Base-by-base conservation (phyloP, 192 early-diverging fungal species). In the Gonapodya sp. region DNA sequence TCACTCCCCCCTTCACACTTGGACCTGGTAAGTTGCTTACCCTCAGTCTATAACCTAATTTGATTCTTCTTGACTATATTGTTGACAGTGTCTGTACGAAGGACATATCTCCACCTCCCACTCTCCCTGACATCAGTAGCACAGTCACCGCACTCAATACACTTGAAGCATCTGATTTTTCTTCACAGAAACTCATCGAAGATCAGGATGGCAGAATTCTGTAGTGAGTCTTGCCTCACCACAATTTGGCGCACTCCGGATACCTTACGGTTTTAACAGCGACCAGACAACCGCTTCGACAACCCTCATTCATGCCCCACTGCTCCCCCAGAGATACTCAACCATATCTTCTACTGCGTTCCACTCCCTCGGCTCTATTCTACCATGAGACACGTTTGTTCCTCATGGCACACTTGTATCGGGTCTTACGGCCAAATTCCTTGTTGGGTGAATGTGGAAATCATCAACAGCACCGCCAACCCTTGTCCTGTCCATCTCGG, bases 41-140 rank as follows among this genome's bases (percentile, higher is more conserved):
- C 46, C 46, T 64, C 46, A 64, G 46, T 64, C 46, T 24, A 64
- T 64, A 16, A 64, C 46, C 46, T 64, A 64, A 24, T 64, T 64
- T 64, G 46, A 64, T 64, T 24, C 46, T 64, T 64, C 46, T 24
- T 64, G 46, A 64, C 46, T 64, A 64, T 64, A 64, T 64, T 24
- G 46, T 64, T 64, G 46, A 24, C 46, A 64, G 46, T 64, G 46
- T 64, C 46, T 24, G 46, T 64, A 8, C 46, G 46, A 64, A 64
- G 46, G 46, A 64, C 46, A 64, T 64, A 64, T 64, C 46, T 64
- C 46, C 46, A 64, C 46, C 46, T 64, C 46, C 46, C 46, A 64
- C 46, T 16, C 46, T 64, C 46, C 24, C 46, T 64, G 46, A 64
- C 46, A 64, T 64, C 46, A 24, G 46, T 64, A 64, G 46, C 46